Evolutionary conservation across 2,329 filamentous ascomycete genomes (phyloP), one percentile per base, ranked within the genome.

Genomic region (Gaeumannomyces sp.): DNA sequence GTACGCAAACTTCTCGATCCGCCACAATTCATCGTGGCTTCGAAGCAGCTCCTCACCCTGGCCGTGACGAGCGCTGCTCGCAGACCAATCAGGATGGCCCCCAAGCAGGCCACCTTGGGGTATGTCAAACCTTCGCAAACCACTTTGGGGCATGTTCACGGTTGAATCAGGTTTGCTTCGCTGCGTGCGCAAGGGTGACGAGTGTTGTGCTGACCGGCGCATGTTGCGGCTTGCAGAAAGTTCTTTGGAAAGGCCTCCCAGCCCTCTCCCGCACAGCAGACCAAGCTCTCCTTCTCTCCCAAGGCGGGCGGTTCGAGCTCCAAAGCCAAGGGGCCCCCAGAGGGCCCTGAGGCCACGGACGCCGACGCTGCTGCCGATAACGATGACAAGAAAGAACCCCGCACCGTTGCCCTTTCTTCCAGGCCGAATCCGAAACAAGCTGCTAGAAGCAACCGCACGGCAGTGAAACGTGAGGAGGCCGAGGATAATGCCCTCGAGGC

Each of bases 21-120:
- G 4, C 16, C 38, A 19, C 38, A 19, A 35, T 16, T 60, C 56
- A 67, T 35, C 57, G 62, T 69, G 66, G 64, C 68, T 65, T 69
- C 68, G 10, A 66, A 65, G 56, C 64, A 65, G 27, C 59, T 68
- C 63, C 33, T 73, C 67, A 69, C 53, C 45, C 27, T 68, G 66
- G 67, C 67, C 65, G 35, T 38, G 53, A 68, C 66, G 65, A 62
- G 66, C 64, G 63, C 67, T 7, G 45, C 62, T 63, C 70, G 66
- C 61, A 60, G 66, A 58, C 63, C 66, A 64, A 64, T 70, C 69
- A 64, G 45, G 35, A 60, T 62, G 78, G 79, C 80, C 70, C 79
- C 79, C 59, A 93, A 91, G 75, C 92, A 96, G 79, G 87, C 90
- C 72, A 96, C 91, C 67, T 79, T 96, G 76, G 91, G 91, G 93